Evolutionary conservation across 108 stramenopile species (phyloP).

Genomic region (Skeletonema tropicum): DNA sequence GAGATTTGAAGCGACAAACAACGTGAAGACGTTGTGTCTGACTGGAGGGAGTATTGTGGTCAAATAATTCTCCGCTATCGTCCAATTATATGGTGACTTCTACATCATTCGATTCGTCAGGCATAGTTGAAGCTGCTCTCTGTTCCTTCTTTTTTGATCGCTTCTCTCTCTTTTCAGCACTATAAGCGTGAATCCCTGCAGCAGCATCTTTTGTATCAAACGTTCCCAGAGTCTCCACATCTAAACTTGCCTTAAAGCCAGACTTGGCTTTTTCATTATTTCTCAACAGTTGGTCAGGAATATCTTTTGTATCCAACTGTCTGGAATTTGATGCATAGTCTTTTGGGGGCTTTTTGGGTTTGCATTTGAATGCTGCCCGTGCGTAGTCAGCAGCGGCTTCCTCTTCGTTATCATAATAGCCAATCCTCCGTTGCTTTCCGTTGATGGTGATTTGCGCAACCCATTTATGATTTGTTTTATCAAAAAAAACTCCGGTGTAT

Average conservation of each 20-base stretch:
- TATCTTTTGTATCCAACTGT: neutral
- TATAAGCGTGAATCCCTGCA: neutral
- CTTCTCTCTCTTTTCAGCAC: neutral
- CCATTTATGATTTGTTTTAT: neutral
- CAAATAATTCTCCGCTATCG: no score
- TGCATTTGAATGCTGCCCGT: neutral
- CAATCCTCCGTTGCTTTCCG: neutral
- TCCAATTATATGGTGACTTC: neutral
- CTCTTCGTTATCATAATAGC: neutral
- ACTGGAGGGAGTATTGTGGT: no score
- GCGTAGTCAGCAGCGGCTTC: neutral
- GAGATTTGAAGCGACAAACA: no score
- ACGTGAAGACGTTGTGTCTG: no score
- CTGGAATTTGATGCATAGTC: neutral
- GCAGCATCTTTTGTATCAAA: neutral
- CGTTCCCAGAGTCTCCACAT: neutral
- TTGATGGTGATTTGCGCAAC: neutral
- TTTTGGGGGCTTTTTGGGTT: neutral
- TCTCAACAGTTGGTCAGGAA: neutral
- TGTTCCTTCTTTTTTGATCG: neutral
- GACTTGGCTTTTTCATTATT: neutral
- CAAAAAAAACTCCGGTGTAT: neutral
- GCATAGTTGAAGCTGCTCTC: neutral
- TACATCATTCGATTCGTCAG: neutral
- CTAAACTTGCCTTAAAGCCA: neutral